Conservation (phyloP, 1,284 basidiomycete genomes). For the Ganoderma multipileum region DNA sequence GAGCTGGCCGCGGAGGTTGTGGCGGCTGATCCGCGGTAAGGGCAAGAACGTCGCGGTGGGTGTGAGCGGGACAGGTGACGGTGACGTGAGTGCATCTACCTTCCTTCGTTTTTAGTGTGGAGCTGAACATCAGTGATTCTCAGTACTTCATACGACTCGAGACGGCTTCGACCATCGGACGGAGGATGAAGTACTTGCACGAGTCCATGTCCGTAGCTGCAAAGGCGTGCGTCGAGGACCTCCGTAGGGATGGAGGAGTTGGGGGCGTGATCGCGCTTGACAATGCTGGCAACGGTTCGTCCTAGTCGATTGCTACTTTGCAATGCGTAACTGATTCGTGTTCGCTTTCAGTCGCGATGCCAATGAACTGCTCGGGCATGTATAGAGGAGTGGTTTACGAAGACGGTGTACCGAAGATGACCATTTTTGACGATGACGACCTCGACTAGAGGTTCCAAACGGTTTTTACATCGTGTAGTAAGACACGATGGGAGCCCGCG, state of each 20-base stretch:
- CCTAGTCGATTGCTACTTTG: too few species aligned
- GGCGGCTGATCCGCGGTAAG: constrained; percentile 50
- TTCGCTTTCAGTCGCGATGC: constrained; percentile 60
- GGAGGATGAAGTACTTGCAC: constrained; percentile 66
- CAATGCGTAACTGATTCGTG: not conserved
- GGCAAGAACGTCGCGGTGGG: constrained; percentile 63
- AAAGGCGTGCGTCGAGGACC: constrained; percentile 57
- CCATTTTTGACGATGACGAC: constrained; percentile 78
- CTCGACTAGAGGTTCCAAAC: constrained; percentile 36
- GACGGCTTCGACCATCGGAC: constrained; percentile 70
- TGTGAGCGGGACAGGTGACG: constrained; percentile 83
- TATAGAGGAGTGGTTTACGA: constrained; percentile 76
- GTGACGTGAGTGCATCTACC: constrained; percentile 59
- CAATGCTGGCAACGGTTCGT: constrained; percentile 34
- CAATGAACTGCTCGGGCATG: constrained; percentile 81
- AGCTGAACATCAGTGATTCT: not conserved
- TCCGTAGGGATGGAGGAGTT: constrained; percentile 60
- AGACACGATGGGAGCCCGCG: not conserved
- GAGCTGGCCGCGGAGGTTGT: constrained; percentile 48
- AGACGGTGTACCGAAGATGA: constrained; percentile 73
- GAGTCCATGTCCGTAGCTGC: constrained; percentile 65
- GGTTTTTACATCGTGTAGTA: not conserved
- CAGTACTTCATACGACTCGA: constrained; percentile 81
- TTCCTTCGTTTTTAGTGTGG: not conserved
- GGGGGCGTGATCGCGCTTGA: constrained; percentile 79